Conservation (phyloP, 768 basidiomycete species). For the Russula emetica region DNA sequence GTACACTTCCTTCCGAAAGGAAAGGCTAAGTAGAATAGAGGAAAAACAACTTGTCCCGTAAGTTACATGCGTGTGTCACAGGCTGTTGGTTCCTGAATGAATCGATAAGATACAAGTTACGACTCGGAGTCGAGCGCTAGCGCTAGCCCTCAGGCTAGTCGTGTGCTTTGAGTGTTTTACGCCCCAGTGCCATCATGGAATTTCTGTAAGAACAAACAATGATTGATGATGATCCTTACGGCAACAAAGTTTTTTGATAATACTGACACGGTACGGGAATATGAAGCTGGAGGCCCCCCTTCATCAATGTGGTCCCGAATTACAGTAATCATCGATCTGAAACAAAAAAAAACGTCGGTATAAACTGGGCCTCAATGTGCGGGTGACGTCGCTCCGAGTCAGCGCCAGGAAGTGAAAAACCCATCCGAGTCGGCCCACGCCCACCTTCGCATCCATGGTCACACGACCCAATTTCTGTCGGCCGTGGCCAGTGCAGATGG, state of each 20-base stretch:
- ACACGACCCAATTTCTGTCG: too few relatives aligned
- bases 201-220: neutral
- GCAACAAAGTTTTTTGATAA: neutral
- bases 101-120: too few relatives aligned
- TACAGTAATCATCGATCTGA: too few relatives aligned
- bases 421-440: too few relatives aligned
- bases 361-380: too few relatives aligned
- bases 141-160: neutral
- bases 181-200: neutral
- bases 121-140: too few relatives aligned
- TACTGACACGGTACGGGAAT: neutral
- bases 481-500: too few relatives aligned
- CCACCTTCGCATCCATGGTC: too few relatives aligned
- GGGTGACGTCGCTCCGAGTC: too few relatives aligned
- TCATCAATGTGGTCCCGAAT: too few relatives aligned
- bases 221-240: neutral
- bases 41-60: neutral
- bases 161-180: neutral
- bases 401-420: too few relatives aligned
- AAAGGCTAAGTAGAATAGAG: neutral
- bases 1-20: neutral
- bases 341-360: too few relatives aligned
- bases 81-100: neutral
- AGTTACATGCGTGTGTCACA: neutral
- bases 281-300: neutral